Percentiles rank a stretch among this genome's conserved stretches.
Evolutionary conservation across 768 basidiomycete species (phyloP).

Genomic region (Boletus reticuloceps): DNA sequence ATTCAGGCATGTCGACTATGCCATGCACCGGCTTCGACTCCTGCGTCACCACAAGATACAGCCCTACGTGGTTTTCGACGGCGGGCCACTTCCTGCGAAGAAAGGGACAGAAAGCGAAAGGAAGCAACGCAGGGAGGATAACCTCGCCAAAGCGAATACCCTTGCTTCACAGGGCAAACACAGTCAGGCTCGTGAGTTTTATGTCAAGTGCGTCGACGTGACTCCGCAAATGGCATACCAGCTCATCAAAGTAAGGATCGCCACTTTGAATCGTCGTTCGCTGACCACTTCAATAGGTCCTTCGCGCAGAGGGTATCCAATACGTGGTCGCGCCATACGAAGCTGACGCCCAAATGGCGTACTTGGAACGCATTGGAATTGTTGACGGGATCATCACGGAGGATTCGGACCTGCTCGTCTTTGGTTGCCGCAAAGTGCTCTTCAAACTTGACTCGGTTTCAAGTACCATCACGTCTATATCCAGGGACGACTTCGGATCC

Average conservation of each 20-base stretch:
- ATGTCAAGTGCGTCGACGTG: slow-evolving; percentile 90
- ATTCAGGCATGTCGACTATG: slow-evolving; percentile 90
- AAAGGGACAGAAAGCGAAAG: slow-evolving; percentile 83
- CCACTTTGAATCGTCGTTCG: not conserved
- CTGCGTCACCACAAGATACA: slow-evolving; percentile 79
- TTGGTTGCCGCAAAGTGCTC: slow-evolving; percentile 91
- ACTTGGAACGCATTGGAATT: slow-evolving; percentile 76
- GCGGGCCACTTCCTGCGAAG: slow-evolving; percentile 94
- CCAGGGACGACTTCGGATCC: slow-evolving; percentile 63
- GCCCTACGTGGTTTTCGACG: slow-evolving; percentile 95
- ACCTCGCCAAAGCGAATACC: slow-evolving; percentile 67
- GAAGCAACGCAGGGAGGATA: slow-evolving; percentile 71
- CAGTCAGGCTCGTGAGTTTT: slow-evolving; percentile 81
- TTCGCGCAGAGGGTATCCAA: slow-evolving; percentile 73
- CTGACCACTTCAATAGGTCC: slow-evolving; percentile 53
- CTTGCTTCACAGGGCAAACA: slow-evolving; percentile 76
- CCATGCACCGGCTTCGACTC: slow-evolving; percentile 88
- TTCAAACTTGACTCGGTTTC: slow-evolving; percentile 83
- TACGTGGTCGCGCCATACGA: slow-evolving; percentile 98
- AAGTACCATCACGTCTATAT: slow-evolving; percentile 63
- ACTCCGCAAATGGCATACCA: slow-evolving; percentile 98
- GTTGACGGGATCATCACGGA: slow-evolving; percentile 95
- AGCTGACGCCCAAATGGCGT: slow-evolving; percentile 95
- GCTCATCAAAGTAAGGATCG: slow-evolving; percentile 76
- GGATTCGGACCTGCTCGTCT: slow-evolving; percentile 96